Base-by-base conservation (phyloP, 73 alveolate genomes). In the Paraurostyla sp. region DNA sequence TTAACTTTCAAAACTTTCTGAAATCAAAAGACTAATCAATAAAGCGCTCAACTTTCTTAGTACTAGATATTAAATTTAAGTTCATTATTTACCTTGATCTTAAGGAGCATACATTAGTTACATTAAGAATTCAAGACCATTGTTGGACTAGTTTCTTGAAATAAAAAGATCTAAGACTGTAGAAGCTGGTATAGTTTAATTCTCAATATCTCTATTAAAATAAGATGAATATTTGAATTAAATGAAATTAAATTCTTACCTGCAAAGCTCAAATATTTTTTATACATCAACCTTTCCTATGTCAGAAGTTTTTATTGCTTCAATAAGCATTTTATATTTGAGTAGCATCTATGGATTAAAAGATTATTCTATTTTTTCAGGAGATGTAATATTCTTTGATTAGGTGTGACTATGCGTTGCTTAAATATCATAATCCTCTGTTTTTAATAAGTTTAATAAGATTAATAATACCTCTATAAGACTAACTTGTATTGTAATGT, bases 191-290 rank as follows among this genome's bases (percentile, higher is more conserved):
- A 60, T 60, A 9, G 16, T 3, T 20, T 60, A 3, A 4, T 29
- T 23, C 32, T 60, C 78, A 13, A 60, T 30, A 13, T 60, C 78
- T 27, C 78, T 60, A 60, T 16, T n/a, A n/a, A 60, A 4, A 13
- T 27, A 9, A 60, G 13, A 60, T 25, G 25, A 60, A 30, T 16
- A 60, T 2, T 60, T 18, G 23, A 6, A 16, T 27, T n/a, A n/a
- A n/a, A n/a, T n/a, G n/a, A n/a, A n/a, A n/a, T n/a, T n/a, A n/a
- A 7, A 15, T 54, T 9, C 25, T 60, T 60, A 60, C 78, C 32
- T 60, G 78, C 78, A 60, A 11, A 60, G 50, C 78, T 60, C 78
- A 27, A 60, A 60, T 60, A 60, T 29, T 33, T 33, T 60, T 60
- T 60, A 27, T 9, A 60, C 78, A 60, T 60, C 78, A 9, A 60